A percentile compares a stretch with the other conserved stretches of the same genome.
phyloP scores from a whole-genome alignment of 176 grass and related monocot genomes.

The Aegilops longissima region DNA sequence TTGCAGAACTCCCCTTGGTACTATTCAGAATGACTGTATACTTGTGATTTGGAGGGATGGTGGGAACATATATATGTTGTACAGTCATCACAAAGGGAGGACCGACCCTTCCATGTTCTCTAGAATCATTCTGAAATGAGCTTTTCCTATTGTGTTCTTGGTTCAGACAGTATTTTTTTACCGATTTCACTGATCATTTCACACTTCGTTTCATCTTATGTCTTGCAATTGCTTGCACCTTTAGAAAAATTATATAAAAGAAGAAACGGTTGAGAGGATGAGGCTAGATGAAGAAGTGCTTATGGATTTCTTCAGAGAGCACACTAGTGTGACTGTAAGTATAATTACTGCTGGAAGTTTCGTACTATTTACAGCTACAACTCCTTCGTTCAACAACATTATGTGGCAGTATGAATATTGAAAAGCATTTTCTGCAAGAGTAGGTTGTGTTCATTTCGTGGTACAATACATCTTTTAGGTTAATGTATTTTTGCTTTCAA shows the following conservation, averaged over 20 bases:
- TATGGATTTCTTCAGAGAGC: constrained; percentile 96
- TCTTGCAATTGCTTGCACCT: constrained; percentile 22
- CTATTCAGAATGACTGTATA: constrained; percentile 1
- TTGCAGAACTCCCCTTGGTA: constrained; percentile 27
- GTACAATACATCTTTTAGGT: not conserved
- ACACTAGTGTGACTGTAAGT: constrained; percentile 91
- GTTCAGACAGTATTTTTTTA: constrained; percentile 16
- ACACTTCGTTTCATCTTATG: not conserved
- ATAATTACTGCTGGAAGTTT: constrained; percentile 31
- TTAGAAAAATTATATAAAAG: constrained; percentile 85
- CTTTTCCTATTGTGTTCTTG: not conserved
- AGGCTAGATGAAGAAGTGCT: constrained; percentile 96
- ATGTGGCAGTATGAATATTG: constrained; percentile 12
- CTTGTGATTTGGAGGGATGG: not conserved
- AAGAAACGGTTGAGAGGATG: constrained; percentile 91
- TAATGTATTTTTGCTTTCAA: not conserved
- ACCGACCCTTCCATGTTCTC: not conserved
- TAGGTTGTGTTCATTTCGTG: constrained; percentile 16
- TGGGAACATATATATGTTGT: constrained; percentile 6
- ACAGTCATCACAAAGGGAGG: constrained; percentile 10
- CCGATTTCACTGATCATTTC: constrained; percentile 7
- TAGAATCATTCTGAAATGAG: constrained; percentile 12
- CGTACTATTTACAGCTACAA: constrained; percentile 13
- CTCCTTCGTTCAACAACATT: not conserved
- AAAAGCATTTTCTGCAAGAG: not conserved